Conservation (phyloP, 2,329 filamentous ascomycete species). For the Xylaria sp. region DNA sequence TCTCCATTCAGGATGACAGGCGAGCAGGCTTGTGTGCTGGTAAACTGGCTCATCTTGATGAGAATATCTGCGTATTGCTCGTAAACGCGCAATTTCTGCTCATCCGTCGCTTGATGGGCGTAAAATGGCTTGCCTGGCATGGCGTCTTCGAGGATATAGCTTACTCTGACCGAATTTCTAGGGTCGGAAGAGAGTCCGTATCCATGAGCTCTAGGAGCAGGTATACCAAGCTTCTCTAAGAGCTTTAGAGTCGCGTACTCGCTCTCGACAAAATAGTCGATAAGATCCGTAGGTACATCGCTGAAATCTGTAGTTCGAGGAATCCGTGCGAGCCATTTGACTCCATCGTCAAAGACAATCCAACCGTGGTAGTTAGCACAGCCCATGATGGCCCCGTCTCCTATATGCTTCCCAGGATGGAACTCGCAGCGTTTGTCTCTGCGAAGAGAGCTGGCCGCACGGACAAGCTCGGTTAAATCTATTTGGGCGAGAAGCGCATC, state of each 20-base stretch:
- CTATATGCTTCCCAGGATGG: slow-evolving; percentile 30
- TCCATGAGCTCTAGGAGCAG: slow-evolving; percentile 27
- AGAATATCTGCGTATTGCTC: slow-evolving; percentile 29
- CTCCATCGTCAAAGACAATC: slow-evolving; percentile 28
- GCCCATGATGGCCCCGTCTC: slow-evolving; percentile 12
- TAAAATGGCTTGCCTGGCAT: slow-evolving; percentile 29
- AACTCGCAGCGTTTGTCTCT: slow-evolving; percentile 34
- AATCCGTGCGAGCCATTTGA: slow-evolving; percentile 26
- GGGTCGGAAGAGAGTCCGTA: slow-evolving; percentile 29
- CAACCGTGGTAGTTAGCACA: slow-evolving; percentile 25
- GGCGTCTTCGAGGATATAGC: slow-evolving; percentile 31
- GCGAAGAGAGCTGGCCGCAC: slow-evolving; percentile 33
- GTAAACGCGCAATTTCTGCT: slow-evolving; percentile 26
- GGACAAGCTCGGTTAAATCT: slow-evolving; percentile 12
- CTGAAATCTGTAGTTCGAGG: slow-evolving; percentile 17
- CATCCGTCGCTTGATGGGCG: slow-evolving; percentile 14
- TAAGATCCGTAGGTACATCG: slow-evolving; percentile 17
- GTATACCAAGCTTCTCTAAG: slow-evolving; percentile 14
- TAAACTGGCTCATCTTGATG: slow-evolving; percentile 12
- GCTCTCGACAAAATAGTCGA: slow-evolving; percentile 26
- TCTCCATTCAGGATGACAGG: neutral
- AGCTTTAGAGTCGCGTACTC: slow-evolving; percentile 29
- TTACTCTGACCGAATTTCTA: slow-evolving; percentile 7
- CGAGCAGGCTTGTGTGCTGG: slow-evolving; percentile 25
- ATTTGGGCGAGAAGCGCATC: slow-evolving; percentile 21